These are phyloP conservation scores for Rhodotorula sp. DNA, from an alignment of 1,284 basidiomycete genomes.

Conservation along the genomic window DNA sequence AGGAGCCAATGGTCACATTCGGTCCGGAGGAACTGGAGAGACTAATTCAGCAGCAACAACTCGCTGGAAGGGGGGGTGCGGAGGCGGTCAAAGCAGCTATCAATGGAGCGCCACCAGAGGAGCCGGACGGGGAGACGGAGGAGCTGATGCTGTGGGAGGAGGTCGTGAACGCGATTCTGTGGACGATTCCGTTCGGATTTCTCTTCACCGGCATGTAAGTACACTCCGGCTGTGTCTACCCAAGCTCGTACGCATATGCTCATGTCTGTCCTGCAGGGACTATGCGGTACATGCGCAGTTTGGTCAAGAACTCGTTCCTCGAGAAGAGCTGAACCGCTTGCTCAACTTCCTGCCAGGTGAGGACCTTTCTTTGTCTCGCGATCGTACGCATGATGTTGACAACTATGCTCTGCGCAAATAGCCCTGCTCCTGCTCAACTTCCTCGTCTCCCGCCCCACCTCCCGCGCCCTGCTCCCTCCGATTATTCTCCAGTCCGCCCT, in stretches of 20 bases:
- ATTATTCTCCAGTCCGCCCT: constrained; percentile 19
- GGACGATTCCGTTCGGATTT: constrained; percentile 37
- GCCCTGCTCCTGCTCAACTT: constrained; percentile 45
- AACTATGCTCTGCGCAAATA: constrained; percentile 17
- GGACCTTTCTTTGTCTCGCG: no score
- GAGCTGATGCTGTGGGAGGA: constrained; percentile 65
- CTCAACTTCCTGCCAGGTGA: constrained; percentile 45
- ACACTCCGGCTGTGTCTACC: neutral
- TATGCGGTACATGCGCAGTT: constrained; percentile 38
- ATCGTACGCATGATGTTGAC: no score
- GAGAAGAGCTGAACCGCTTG: constrained; percentile 21
- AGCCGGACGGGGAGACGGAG: constrained; percentile 51
- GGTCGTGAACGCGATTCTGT: constrained; percentile 19
- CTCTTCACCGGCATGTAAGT: constrained; percentile 31
- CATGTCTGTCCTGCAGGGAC: constrained; percentile 15
- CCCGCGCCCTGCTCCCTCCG: constrained; percentile 11
- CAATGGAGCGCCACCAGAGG: neutral
- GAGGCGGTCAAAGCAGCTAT: neutral
- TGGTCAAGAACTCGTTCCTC: constrained; percentile 14
- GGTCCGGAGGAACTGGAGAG: constrained; percentile 25
- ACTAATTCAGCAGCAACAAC: constrained; percentile 20
- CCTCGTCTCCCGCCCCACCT: constrained; percentile 42
- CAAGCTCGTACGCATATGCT: no score
- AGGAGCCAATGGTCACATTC: constrained; percentile 20
- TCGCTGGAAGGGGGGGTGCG: neutral